phyloP scores from a whole-genome alignment of 192 early-diverging fungal species.

The Coemansia sp. region DNA sequence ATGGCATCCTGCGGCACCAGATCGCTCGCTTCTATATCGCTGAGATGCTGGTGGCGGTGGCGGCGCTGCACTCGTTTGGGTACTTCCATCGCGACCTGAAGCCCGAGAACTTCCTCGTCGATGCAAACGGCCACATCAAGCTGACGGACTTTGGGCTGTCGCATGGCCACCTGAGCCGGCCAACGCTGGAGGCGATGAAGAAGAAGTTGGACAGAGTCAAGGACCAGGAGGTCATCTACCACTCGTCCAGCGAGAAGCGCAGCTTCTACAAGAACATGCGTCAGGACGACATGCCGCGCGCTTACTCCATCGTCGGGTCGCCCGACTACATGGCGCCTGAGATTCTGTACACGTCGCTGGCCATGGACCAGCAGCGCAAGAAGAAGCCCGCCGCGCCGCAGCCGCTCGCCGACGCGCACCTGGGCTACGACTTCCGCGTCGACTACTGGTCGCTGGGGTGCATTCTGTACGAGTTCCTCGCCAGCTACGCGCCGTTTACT shows the following conservation, averaged over 20 bases:
- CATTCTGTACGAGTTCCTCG: slow-evolving; percentile 75
- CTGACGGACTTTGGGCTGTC: slow-evolving; percentile 90
- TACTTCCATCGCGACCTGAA: slow-evolving; percentile 93
- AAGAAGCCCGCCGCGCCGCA: slow-evolving; percentile 43
- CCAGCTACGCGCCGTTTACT: slow-evolving; percentile 75
- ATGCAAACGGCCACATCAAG: slow-evolving; percentile 75
- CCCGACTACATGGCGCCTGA: slow-evolving; percentile 96
- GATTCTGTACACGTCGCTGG: slow-evolving; percentile 62
- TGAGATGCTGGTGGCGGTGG: slow-evolving; percentile 81
- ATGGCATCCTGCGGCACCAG: slow-evolving; percentile 69
- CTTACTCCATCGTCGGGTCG: slow-evolving; percentile 81
- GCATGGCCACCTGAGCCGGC: slow-evolving; percentile 68
- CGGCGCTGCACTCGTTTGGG: slow-evolving; percentile 79
- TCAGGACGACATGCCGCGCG: slow-evolving; percentile 61
- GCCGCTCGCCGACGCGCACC: slow-evolving; percentile 69
- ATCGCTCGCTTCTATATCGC: slow-evolving; percentile 85
- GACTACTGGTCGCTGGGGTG: slow-evolving; percentile 78
- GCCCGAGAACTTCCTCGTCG: slow-evolving; percentile 82
- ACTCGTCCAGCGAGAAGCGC: slow-evolving; percentile 50
- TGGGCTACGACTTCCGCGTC: slow-evolving; percentile 67
- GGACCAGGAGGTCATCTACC: slow-evolving; percentile 50
- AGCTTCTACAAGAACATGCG: slow-evolving; percentile 50
- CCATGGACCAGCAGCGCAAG: slow-evolving; percentile 47
- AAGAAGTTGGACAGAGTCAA: slow-evolving; percentile 56
- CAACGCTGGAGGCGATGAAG: slow-evolving; percentile 50